Conservation (phyloP, 2,329 filamentous ascomycete species). For the Cadophora luteo-olivacea region DNA sequence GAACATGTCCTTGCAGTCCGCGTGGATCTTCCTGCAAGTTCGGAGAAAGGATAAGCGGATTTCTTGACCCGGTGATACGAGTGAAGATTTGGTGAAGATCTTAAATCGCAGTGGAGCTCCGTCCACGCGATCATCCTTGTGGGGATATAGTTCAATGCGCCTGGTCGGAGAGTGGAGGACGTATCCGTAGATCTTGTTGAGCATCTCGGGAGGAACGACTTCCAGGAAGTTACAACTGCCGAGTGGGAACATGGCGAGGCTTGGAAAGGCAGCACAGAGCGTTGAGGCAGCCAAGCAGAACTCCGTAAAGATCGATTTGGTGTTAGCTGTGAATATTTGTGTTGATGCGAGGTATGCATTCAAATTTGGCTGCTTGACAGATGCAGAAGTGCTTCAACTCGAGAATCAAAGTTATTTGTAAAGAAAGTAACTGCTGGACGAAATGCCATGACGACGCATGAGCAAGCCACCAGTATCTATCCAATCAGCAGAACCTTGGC, state of each 20-base stretch:
- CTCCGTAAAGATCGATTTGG: too few species aligned
- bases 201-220: neutral
- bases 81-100: neutral
- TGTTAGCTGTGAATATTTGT: too few species aligned
- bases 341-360: too few species aligned
- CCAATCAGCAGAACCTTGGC: neutral
- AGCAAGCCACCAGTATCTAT: neutral
- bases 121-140: neutral
- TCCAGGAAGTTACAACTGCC: neutral
- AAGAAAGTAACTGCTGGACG: too few species aligned
- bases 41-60: neutral
- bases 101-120: neutral
- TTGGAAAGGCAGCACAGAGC: neutral
- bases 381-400: too few species aligned
- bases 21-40: neutral
- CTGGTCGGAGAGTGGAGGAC: neutral
- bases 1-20: neutral
- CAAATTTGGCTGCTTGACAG: too few species aligned
- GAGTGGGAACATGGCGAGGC: neutral
- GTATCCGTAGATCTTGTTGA: neutral
- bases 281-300: neutral
- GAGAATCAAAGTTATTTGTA: too few species aligned
- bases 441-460: too few species aligned
- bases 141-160: neutral
- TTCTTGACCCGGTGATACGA: neutral